Conservation (phyloP, 1,139 yeast species). For the Sugiyamaella paludigena region DNA sequence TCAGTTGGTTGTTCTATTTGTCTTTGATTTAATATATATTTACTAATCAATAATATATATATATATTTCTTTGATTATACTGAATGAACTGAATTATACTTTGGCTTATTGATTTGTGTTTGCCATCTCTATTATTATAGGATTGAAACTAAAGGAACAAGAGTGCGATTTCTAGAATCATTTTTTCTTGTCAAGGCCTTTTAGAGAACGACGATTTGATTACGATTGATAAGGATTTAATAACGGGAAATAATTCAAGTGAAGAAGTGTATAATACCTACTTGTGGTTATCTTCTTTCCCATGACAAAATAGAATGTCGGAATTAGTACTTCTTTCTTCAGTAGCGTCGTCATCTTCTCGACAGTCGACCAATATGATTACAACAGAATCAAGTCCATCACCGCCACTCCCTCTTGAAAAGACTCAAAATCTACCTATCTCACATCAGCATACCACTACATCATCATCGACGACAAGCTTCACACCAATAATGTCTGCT, state of each 20-base stretch:
- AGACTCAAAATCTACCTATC: neutral
- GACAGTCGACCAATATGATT: neutral
- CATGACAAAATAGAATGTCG: slow-evolving; percentile 21
- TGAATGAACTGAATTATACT: neutral
- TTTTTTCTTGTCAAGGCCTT: too few species aligned
- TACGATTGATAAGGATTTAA: too few species aligned
- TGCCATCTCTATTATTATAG: neutral
- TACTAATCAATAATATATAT: too few species aligned
- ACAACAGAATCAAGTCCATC: neutral
- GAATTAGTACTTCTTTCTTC: slow-evolving; percentile 27
- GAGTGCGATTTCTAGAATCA: too few species aligned
- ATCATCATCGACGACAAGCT: neutral
- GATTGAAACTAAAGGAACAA: neutral
- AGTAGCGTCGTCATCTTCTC: slow-evolving; percentile 19
- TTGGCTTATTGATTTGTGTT: neutral
- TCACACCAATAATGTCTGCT: neutral
- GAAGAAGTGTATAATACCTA: too few species aligned
- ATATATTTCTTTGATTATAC: too few species aligned
- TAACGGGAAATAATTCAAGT: too few species aligned
- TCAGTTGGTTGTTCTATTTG: neutral
- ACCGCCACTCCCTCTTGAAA: neutral
- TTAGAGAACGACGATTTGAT: too few species aligned
- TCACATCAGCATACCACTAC: neutral
- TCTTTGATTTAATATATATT: too few species aligned
- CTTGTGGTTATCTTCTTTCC: too few species aligned